Evolutionary conservation across 768 basidiomycete genomes (phyloP).

Genomic region (Naganishia randhawae): DNA sequence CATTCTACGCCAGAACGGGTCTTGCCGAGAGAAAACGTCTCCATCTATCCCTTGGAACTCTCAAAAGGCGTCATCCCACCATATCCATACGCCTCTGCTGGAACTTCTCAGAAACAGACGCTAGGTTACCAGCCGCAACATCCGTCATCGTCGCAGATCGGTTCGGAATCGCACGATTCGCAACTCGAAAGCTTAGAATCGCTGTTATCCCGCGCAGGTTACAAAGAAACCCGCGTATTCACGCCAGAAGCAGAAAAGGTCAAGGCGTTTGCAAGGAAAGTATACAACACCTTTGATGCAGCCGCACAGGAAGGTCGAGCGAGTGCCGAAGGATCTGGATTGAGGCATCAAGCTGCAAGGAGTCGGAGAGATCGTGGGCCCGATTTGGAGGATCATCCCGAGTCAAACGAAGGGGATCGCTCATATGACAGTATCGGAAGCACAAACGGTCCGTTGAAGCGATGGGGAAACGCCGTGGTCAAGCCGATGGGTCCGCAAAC

Average conservation of each 20-base stretch:
- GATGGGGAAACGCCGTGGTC: conserved; percentile 10
- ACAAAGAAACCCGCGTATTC: conserved; percentile 85
- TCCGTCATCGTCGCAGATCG: background rate
- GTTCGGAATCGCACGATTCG: conserved; percentile 12
- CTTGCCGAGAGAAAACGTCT: conserved; percentile 1
- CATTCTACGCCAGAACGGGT: background rate
- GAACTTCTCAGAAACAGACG: background rate
- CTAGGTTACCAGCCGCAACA: background rate
- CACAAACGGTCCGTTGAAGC: conserved; percentile 20
- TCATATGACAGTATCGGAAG: conserved; percentile 4
- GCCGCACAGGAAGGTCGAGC: background rate
- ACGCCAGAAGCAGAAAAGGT: conserved; percentile 69
- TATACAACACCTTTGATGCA: conserved; percentile 14
- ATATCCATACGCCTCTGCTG: conserved; percentile 1
- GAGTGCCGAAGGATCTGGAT: background rate
- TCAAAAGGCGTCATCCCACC: conserved; percentile 11
- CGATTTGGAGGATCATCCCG: background rate
- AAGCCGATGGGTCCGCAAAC: conserved; percentile 6
- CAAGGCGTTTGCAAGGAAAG: conserved; percentile 12
- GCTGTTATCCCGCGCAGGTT: conserved; percentile 78
- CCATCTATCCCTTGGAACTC: conserved; percentile 4
- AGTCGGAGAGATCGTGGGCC: background rate
- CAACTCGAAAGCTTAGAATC: conserved; percentile 60
- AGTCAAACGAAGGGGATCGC: background rate
- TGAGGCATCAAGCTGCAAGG: background rate